Percentiles rank a stretch among this genome's conserved stretches.
Conservation (phyloP, 768 basidiomycete genomes). For the Trametes cubensis region DNA sequence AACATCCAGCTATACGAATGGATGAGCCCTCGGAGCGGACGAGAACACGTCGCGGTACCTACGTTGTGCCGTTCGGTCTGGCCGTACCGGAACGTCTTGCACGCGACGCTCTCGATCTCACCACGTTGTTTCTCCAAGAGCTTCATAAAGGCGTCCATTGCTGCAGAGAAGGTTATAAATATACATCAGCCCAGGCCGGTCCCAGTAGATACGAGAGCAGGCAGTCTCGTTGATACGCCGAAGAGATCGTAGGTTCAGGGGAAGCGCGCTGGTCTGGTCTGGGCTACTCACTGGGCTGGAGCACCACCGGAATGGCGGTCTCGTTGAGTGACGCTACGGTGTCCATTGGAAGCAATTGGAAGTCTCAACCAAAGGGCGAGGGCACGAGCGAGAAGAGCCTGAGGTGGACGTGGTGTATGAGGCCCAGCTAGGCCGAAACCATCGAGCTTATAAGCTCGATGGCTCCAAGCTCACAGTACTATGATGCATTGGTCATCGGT, state of each 20-base stretch:
- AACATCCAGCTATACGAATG: conserved; percentile 57
- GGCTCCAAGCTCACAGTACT: no score
- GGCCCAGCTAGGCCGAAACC: no score
- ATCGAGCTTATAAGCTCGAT: background rate
- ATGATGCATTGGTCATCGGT: no score
- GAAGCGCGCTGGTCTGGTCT: no score
- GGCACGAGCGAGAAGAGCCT: background rate
- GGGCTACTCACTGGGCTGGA: conserved; percentile 23
- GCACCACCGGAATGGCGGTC: conserved; percentile 9
- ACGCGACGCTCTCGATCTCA: conserved; percentile 50
- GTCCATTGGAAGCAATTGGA: conserved; percentile 11
- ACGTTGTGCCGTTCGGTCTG: conserved; percentile 53
- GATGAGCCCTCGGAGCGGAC: background rate
- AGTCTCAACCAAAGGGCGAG: background rate
- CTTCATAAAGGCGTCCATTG: conserved; percentile 51
- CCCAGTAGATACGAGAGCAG: no score
- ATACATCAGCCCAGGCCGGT: no score
- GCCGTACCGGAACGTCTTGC: conserved; percentile 62
- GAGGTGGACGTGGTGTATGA: background rate
- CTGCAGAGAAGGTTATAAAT: conserved; percentile 36
- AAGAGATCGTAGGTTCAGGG: no score
- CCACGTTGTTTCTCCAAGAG: conserved; percentile 50
- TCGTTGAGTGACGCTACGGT: conserved; percentile 14
- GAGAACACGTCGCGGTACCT: conserved; percentile 17
- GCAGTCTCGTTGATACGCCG: no score